phyloP scores from a whole-genome alignment of 805 yeast genomes.

The Metschnikowia gelsemii region DNA sequence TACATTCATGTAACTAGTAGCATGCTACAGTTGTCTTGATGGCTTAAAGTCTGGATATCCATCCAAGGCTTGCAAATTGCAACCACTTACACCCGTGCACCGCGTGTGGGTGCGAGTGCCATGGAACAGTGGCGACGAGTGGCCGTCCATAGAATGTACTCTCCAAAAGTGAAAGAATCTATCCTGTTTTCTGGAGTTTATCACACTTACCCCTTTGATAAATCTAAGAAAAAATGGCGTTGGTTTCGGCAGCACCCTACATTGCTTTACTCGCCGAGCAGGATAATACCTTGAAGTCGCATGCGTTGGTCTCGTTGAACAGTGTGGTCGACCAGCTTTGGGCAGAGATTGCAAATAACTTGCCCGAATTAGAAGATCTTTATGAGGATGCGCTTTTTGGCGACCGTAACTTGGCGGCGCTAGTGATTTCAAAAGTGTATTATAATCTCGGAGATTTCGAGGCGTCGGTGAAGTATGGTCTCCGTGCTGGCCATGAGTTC shows the following conservation, averaged over 20 bases:
- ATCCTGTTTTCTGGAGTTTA: too few species aligned
- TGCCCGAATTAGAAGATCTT: slow-evolving; percentile 84
- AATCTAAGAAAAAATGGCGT: slow-evolving; percentile 43
- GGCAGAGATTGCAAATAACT: slow-evolving; percentile 94
- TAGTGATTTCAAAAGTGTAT: slow-evolving; percentile 84
- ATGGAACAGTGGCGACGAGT: slow-evolving; percentile 5
- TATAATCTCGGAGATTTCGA: slow-evolving; percentile 94
- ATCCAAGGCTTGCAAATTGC: neutral
- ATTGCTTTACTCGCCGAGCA: slow-evolving; percentile 85
- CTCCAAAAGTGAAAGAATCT: too few species aligned
- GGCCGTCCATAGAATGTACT: slow-evolving; percentile 5
- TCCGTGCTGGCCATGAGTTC: slow-evolving; percentile 79
- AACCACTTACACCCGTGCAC: slow-evolving; percentile 7
- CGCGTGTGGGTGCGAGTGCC: slow-evolving; percentile 3
- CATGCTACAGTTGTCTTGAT: too few species aligned
- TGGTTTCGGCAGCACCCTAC: slow-evolving; percentile 87
- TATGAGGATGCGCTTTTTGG: slow-evolving; percentile 81
- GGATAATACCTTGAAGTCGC: slow-evolving; percentile 72
- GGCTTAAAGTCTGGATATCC: too few species aligned
- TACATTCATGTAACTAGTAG: too few species aligned
- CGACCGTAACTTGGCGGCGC: slow-evolving; percentile 80
- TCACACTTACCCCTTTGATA: neutral
- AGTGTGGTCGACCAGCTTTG: slow-evolving; percentile 85
- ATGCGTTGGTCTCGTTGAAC: slow-evolving; percentile 82
- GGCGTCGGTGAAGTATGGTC: slow-evolving; percentile 82